Percentiles rank a stretch among this genome's conserved stretches.
Evolutionary conservation across 2,329 filamentous ascomycete species (phyloP).

Genomic region (Aspergillus alliaceus): DNA sequence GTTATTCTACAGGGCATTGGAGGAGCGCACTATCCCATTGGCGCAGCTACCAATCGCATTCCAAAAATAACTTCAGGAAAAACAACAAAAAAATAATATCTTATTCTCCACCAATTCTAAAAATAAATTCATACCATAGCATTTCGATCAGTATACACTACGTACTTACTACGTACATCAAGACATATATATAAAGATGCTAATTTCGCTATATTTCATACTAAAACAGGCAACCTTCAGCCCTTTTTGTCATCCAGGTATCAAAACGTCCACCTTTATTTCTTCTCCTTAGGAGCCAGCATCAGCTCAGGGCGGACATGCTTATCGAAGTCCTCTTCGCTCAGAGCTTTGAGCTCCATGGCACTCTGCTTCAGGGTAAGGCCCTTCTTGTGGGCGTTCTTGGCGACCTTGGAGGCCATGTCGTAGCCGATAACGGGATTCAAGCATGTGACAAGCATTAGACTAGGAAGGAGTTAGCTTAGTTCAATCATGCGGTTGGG

Average conservation of each 20-base stretch:
- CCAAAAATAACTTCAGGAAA: not conserved
- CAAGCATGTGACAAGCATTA: slow-evolving; percentile 97
- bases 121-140: not conserved
- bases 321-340: slow-evolving; percentile 83
- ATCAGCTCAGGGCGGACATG: slow-evolving; percentile 93
- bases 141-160: not conserved
- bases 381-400: slow-evolving; percentile 99
- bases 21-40: not conserved
- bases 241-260: not conserved
- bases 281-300: slow-evolving; percentile 76
- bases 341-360: slow-evolving; percentile 87
- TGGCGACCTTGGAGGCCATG: slow-evolving; percentile 94
- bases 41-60: not conserved
- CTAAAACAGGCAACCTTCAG: slow-evolving; percentile 8
- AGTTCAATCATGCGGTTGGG: too few relatives aligned
- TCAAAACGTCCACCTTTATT: slow-evolving; percentile 38
- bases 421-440: slow-evolving; percentile 98
- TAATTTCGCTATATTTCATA: slow-evolving; percentile 16
- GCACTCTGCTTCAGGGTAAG: slow-evolving; percentile 90
- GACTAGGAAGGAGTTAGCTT: slow-evolving; percentile 51
- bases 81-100: too few relatives aligned
- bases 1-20: not conserved
- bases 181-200: slow-evolving; percentile 3
- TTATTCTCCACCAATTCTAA: not conserved
- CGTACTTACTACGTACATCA: not conserved